These are phyloP conservation scores for Oryza glaberrima DNA, from an alignment of 176 grass and related monocot genomes.

Conservation along the genomic window DNA sequence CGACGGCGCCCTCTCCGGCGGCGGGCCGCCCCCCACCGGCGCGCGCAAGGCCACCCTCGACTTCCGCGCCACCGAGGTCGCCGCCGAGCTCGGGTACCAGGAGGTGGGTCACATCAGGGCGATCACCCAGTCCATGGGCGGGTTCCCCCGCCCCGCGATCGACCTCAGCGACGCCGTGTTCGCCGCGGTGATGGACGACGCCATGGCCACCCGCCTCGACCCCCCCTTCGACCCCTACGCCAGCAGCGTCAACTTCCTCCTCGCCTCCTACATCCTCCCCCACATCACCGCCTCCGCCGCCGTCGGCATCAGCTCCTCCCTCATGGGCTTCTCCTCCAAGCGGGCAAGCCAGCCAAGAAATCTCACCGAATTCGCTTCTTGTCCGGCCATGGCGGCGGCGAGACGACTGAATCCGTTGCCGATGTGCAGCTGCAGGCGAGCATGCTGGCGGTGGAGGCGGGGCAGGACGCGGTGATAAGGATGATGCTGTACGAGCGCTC, in stretches of 20 bases:
- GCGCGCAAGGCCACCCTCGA: constrained; percentile 56
- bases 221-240: constrained; percentile 77
- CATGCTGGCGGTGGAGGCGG: constrained; percentile 73
- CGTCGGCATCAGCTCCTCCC: constrained; percentile 48
- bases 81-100: constrained; percentile 84
- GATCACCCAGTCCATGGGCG: constrained; percentile 60
- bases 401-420: too few species aligned
- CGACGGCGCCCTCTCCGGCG: constrained; percentile 47
- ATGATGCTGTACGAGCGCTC: constrained; percentile 69
- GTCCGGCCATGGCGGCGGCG: too few species aligned
- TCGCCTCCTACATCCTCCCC: constrained; percentile 80
- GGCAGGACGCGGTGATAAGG: constrained; percentile 80
- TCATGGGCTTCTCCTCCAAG: constrained; percentile 66
- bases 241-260: constrained; percentile 65
- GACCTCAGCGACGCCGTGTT: constrained; percentile 59
- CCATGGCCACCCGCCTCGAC: constrained; percentile 64
- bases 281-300: constrained; percentile 63
- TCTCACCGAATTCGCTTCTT: too few species aligned
- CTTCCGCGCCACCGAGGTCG: constrained; percentile 52
- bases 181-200: constrained; percentile 68
- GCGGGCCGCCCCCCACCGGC: constrained; percentile 53
- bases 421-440: constrained; percentile 58
- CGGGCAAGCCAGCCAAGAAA: constrained; percentile 23
- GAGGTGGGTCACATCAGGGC: constrained; percentile 79
- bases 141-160: constrained; percentile 73